These are phyloP conservation scores for Nicotiana obtusifolia DNA, from an alignment of 257 asterid genomes.

Conservation along the genomic window DNA sequence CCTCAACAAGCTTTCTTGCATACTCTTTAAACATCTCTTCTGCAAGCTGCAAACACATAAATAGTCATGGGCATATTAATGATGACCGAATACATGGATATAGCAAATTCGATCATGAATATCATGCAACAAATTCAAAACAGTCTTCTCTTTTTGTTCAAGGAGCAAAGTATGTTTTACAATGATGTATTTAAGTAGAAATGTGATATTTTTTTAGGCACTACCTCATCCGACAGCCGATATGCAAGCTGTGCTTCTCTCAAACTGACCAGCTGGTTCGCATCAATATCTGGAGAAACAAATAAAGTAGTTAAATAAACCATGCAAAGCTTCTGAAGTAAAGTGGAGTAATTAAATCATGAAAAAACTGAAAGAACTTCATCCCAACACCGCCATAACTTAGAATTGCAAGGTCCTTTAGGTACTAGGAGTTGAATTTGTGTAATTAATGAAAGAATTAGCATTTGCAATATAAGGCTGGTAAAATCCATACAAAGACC, in stretches of 20 bases:
- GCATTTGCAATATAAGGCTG: background rate
- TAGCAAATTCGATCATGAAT: constrained; percentile 1
- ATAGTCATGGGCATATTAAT: background rate
- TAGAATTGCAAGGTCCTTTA: background rate
- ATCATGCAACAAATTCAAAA: background rate
- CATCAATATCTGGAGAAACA: constrained; percentile 56
- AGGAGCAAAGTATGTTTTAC: background rate
- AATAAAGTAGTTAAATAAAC: constrained; percentile 3
- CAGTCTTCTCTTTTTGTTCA: background rate
- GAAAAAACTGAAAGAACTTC: constrained; percentile 6
- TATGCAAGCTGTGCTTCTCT: constrained; percentile 83
- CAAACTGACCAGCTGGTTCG: constrained; percentile 60
- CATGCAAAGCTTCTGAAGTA: constrained; percentile 15
- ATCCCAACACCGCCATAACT: background rate
- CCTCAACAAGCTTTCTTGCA: constrained; percentile 80
- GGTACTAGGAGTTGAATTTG: background rate
- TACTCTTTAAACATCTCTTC: constrained; percentile 87
- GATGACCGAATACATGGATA: background rate
- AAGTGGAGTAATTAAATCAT: background rate
- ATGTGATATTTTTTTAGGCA: background rate
- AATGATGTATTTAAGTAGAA: background rate
- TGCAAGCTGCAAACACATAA: constrained; percentile 58
- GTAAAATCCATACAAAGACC: background rate
- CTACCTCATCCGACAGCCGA: constrained; percentile 82
- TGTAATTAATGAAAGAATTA: background rate